Evolutionary conservation across 345 rosid genomes (phyloP).

Genomic region (Linum trigynum): DNA sequence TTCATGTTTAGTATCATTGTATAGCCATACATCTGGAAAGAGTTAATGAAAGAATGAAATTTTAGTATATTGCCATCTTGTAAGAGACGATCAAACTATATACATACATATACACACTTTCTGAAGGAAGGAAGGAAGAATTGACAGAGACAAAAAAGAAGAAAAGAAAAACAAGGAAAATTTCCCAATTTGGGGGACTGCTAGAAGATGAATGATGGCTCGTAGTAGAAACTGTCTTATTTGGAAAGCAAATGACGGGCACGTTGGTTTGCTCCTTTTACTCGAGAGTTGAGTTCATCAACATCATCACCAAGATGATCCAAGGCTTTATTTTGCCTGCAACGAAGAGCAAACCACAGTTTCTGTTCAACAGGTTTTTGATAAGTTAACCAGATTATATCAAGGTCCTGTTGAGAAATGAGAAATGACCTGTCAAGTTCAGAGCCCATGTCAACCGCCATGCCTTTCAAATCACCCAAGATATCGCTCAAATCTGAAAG

Average conservation of each 20-base stretch:
- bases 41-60: no score
- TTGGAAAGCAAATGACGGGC: constrained; percentile 19
- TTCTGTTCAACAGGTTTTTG: no score
- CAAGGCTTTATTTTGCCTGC: constrained; percentile 27
- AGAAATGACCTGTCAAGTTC: constrained; percentile 23
- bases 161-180: neutral
- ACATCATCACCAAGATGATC: constrained; percentile 25
- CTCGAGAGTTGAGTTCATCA: constrained; percentile 26
- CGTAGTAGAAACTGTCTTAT: neutral
- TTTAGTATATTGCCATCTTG: no score
- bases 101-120: no score
- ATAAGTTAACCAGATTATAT: no score
- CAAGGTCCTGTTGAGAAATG: neutral
- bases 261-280: constrained; percentile 30
- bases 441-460: constrained; percentile 25
- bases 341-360: neutral
- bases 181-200: no score
- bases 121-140: no score
- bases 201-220: neutral
- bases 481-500: constrained; percentile 23
- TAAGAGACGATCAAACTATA: no score
- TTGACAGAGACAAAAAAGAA: no score
- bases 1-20: no score
- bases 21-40: no score
- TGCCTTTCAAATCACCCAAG: constrained; percentile 26